phyloP scores from a whole-genome alignment of 805 yeast species.

The Clavispora asparagi region DNA sequence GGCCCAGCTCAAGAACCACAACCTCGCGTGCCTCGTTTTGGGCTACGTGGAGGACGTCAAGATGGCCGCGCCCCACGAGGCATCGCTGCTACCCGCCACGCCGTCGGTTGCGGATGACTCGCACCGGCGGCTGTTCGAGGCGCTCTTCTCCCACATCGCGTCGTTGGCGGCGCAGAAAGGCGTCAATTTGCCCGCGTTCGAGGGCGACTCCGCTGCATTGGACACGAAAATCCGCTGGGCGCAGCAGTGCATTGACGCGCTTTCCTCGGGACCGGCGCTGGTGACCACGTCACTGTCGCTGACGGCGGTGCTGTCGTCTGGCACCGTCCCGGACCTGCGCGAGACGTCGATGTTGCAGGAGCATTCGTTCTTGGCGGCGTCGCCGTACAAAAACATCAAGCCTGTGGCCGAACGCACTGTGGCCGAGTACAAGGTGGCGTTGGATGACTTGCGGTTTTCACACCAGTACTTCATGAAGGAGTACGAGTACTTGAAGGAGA shows the following conservation, averaged over 20 bases:
- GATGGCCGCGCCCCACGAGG: constrained; percentile 5
- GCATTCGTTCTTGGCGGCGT: constrained; percentile 23
- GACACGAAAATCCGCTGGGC: constrained; percentile 32
- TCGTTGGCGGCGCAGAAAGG: constrained; percentile 41
- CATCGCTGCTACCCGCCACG: constrained; percentile 2
- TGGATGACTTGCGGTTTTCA: constrained; percentile 65
- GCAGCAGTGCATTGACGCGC: constrained; percentile 33
- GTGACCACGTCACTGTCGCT: constrained; percentile 1
- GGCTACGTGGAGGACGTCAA: constrained; percentile 45
- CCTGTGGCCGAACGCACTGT: constrained; percentile 17
- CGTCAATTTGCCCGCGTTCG: constrained; percentile 32
- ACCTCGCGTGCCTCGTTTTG: constrained; percentile 39
- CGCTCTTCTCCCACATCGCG: constrained; percentile 42
- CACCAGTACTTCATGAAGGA: constrained; percentile 65
- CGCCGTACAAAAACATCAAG: constrained; percentile 17
- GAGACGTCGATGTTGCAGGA: constrained; percentile 23
- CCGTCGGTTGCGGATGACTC: constrained; percentile 8
- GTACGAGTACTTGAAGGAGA: constrained; percentile 59
- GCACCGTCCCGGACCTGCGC: constrained; percentile 2
- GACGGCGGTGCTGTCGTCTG: constrained; percentile 2
- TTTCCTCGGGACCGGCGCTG: constrained; percentile 12
- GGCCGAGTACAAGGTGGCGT: constrained; percentile 48
- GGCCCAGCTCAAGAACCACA: constrained; percentile 33
- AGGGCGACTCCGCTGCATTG: constrained; percentile 13
- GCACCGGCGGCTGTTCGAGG: constrained; percentile 29